A percentile compares a stretch with the other conserved stretches of the same genome.
Conservation (phyloP, 2,329 filamentous ascomycete species). For the Daldinia eschscholtzii region DNA sequence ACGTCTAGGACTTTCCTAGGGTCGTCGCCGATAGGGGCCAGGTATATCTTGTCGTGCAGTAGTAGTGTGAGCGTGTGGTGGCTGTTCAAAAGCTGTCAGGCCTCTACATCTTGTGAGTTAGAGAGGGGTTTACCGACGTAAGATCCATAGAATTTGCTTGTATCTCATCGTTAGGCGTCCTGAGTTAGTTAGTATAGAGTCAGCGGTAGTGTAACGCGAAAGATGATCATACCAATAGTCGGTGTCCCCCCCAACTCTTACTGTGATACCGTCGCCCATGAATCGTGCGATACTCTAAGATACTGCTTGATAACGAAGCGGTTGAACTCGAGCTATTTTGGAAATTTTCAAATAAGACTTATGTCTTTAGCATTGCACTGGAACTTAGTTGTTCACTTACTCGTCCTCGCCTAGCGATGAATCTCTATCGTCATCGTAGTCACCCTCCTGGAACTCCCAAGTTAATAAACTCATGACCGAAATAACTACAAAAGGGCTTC, state of each 20-base stretch:
- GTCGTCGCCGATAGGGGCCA: slow-evolving; percentile 41
- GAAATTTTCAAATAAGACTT: background rate
- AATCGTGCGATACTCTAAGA: slow-evolving; percentile 39
- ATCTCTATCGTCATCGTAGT: slow-evolving; percentile 28
- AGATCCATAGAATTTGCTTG: slow-evolving; percentile 10
- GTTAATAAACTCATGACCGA: slow-evolving; percentile 9
- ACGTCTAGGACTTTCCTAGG: slow-evolving; percentile 41
- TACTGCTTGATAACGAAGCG: slow-evolving; percentile 31
- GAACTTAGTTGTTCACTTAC: slow-evolving; percentile 20
- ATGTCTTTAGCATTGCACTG: background rate
- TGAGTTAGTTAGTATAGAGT: background rate
- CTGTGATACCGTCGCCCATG: slow-evolving; percentile 39
- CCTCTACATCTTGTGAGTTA: background rate
- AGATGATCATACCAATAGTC: slow-evolving; percentile 36
- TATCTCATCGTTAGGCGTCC: slow-evolving; percentile 5
- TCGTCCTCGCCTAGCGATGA: slow-evolving; percentile 36
- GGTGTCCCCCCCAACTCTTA: slow-evolving; percentile 20
- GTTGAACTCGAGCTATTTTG: slow-evolving; percentile 29
- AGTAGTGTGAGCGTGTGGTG: slow-evolving; percentile 31
- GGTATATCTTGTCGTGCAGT: slow-evolving; percentile 37
- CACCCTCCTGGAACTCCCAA: slow-evolving; percentile 17
- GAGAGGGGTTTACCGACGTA: background rate
- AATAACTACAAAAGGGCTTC: background rate
- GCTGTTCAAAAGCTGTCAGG: background rate
- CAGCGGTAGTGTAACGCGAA: background rate